Evolutionary conservation across 768 basidiomycete genomes (phyloP), one percentile per base, ranked within the genome.

Genomic region (Lactarius akahatsu): DNA sequence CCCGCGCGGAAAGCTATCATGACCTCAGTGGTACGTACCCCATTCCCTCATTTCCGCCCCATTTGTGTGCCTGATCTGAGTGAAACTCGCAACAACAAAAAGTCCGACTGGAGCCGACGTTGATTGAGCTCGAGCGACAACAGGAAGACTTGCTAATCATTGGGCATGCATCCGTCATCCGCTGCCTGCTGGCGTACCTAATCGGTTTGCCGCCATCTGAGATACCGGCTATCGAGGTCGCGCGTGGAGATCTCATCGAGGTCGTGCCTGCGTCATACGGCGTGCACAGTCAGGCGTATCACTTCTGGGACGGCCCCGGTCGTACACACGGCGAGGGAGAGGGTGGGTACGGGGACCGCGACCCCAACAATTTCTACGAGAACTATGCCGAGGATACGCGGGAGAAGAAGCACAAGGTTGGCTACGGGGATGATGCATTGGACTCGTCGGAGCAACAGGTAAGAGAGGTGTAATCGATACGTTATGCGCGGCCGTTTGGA

Each of bases 161-260:
- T 71, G 96, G 94, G 1, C 96, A 98, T 75, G 94, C 96, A 18
- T 96, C 94, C 47, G 97, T 98, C 74, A 97, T 98, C 72, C 88
- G 97, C 20, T 99, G 97, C 78, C 82, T 99, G 65, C 85, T 98
- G 55, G 90, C 95, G 2, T 94, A 94, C 76, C 87, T 94, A 71
- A 94, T 94, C 70, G 97, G 97, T 7, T 81, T 98, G 3, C 94
- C 95, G 6, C 94, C 96, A 0, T 90, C 90, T 32, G 97, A 99
- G 75, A 97, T 99, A 55, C 97, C 97, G 0, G 96, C 94, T 1
- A 96, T 98, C 62, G 96, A 98, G 77, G 90, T 99, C 71, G 93
- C 96, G 43, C 86, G 97, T 15, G 97, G 97, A 0, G 97, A 99
- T 74, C 79, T 98, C n/a, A 83, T 98, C 45, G 97, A 99, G 76